Percentiles rank a stretch among this genome's conserved stretches.
Conservation (phyloP, 2,329 filamentous ascomycete genomes). For the Beauveria sp. region DNA sequence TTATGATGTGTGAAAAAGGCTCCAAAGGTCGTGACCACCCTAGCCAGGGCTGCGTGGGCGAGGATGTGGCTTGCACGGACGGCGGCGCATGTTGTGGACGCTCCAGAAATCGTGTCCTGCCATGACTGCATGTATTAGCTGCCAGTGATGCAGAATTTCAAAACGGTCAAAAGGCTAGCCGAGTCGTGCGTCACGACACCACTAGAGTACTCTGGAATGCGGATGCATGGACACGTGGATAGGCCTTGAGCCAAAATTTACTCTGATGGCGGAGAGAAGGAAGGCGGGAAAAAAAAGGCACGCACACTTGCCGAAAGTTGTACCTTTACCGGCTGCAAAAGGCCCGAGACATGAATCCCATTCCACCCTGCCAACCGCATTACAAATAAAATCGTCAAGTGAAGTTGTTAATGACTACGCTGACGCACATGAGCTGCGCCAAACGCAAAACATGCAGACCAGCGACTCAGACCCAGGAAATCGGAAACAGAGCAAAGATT, state of each 20-base stretch:
- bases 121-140: not conserved
- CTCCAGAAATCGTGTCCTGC: not conserved
- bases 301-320: too few species aligned
- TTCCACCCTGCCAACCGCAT: too few species aligned
- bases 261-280: not conserved
- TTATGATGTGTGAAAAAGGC: too few species aligned
- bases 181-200: not conserved
- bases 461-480: not conserved
- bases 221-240: conserved; percentile 3
- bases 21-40: not conserved
- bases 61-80: too few species aligned
- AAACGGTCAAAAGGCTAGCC: not conserved
- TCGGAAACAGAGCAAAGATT: conserved; percentile 2
- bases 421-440: not conserved
- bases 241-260: not conserved
- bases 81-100: too few species aligned
- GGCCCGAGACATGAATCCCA: too few species aligned
- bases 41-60: too few species aligned
- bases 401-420: not conserved
- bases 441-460: conserved; percentile 5
- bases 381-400: not conserved
- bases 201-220: not conserved
- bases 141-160: not conserved
- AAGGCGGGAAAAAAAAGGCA: too few species aligned
- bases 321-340: too few species aligned